Base-by-base conservation (phyloP, 352 stramenopile species). In the Phytophthora constricta region DNA sequence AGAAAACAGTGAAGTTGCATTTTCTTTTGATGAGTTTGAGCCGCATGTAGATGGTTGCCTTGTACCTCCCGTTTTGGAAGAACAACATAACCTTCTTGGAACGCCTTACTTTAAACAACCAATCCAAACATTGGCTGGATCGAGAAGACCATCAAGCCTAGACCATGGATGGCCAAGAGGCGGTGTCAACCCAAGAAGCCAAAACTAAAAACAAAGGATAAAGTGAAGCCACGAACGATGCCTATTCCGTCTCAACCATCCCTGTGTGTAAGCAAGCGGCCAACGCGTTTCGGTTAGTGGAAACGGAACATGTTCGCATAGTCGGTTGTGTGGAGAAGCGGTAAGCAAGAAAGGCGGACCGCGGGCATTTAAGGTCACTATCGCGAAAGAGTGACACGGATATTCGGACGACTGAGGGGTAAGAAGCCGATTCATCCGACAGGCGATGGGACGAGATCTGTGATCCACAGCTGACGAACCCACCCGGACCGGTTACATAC, bases 91-190 rank as follows among this genome's bases (percentile, higher is more conserved):
- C 8, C 51, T 58, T 39, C 13, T 58, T 1, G 51, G 51, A 2
- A 48, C 48, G 51, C 51, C 51, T 16, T 58, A 33, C 17, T 20
- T 58, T 2, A 20, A 20, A 20, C 31, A 8, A 23, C 17, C n/a
- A 58, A 58, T 17, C 51, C 51, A 2, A n/a, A 58, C 19, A 58
- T 58, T 20, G 51, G 48, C 22, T 58, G 51, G 51, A n/a, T 46
- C 20, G 11, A 34, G 37, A 2, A 58, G 20, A 58, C 51, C 23
- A 31, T 58, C 2, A 10, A 26, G 8, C 51, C 51, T 33, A 31
- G 25, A 2, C 16, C 14, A 13, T n/a, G n/a, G n/a, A n/a, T n/a
- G n/a, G n/a, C n/a, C n/a, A n/a, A 47, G 7, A 13, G 31, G 13
- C 7, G 7, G 7, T 39, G 31, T 39, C 39, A 7, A 47, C 39